A percentile compares a stretch with the other conserved stretches of the same genome.
Conservation (phyloP, 306 rosid species). For the Cucumis melo region DNA sequence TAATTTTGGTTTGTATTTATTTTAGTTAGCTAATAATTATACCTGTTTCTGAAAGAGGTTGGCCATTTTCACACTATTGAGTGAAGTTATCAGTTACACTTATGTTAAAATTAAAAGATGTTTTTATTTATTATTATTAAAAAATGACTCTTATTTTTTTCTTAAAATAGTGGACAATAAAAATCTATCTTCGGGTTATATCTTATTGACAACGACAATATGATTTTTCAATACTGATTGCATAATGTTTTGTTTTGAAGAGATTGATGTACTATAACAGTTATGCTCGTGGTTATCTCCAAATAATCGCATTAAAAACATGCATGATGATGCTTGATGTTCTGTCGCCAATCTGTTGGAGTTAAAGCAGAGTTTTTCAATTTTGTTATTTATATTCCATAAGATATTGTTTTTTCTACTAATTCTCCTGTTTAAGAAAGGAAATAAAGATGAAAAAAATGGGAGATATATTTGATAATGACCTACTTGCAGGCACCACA, state of each 20-base stretch:
- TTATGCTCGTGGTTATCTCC: neutral
- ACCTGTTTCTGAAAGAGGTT: neutral
- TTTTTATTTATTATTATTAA: no score
- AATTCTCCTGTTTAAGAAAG: no score
- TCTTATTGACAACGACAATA: neutral
- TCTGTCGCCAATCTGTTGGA: neutral
- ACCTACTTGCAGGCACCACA: slow-evolving; percentile 25
- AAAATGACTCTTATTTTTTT: neutral
- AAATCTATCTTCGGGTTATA: neutral
- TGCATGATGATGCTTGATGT: neutral
- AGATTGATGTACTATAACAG: neutral
- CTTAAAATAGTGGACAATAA: neutral
- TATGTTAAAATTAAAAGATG: neutral
- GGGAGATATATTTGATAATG: neutral
- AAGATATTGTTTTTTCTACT: neutral
- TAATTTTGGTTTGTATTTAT: neutral
- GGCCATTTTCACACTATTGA: neutral
- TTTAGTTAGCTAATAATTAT: neutral
- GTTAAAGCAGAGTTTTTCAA: neutral
- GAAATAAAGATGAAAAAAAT: neutral
- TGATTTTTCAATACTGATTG: neutral
- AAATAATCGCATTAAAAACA: neutral
- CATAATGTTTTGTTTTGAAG: neutral
- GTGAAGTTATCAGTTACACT: neutral
- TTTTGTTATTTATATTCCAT: neutral